Evolutionary conservation across 495 filamentous ascomycete species (phyloP).

Genomic region (Bacidia gigantensis): DNA sequence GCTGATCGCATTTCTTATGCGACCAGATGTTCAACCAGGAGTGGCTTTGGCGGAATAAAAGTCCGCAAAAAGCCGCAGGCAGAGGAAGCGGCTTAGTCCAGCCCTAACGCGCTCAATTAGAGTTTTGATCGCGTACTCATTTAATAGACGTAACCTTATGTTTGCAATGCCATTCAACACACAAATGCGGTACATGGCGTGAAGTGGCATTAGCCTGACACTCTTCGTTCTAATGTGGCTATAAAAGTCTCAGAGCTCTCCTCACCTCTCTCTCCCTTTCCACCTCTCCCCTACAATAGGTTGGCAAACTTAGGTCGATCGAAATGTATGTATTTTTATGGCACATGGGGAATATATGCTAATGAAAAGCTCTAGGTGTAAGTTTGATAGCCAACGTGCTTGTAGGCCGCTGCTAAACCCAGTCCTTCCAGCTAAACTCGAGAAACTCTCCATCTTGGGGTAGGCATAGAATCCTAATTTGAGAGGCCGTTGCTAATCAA

Average conservation of each 20-base stretch:
- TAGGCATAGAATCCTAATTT: no score
- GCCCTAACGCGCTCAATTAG: neutral
- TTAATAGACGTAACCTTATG: no score
- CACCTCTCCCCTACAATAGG: neutral
- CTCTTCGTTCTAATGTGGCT: no score
- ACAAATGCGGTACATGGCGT: no score
- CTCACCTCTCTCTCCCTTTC: no score
- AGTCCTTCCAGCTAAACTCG: slow-evolving; percentile 50
- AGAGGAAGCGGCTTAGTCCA: neutral
- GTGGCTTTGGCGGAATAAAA: no score
- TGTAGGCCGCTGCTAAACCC: neutral
- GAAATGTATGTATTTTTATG: slow-evolving; percentile 3
- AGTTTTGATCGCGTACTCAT: no score
- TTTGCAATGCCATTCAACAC: no score
- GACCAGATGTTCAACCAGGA: no score
- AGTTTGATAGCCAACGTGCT: neutral
- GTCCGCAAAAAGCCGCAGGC: neutral
- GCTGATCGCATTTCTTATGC: neutral
- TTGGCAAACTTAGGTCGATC: neutral
- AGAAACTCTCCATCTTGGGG: slow-evolving; percentile 77
- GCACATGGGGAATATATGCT: neutral
- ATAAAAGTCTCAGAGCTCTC: no score
- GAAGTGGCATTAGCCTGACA: no score
- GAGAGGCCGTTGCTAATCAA: no score
- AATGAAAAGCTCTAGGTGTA: neutral